Evolutionary conservation across 306 rosid genomes (phyloP).

Genomic region (Lotus japonicus): DNA sequence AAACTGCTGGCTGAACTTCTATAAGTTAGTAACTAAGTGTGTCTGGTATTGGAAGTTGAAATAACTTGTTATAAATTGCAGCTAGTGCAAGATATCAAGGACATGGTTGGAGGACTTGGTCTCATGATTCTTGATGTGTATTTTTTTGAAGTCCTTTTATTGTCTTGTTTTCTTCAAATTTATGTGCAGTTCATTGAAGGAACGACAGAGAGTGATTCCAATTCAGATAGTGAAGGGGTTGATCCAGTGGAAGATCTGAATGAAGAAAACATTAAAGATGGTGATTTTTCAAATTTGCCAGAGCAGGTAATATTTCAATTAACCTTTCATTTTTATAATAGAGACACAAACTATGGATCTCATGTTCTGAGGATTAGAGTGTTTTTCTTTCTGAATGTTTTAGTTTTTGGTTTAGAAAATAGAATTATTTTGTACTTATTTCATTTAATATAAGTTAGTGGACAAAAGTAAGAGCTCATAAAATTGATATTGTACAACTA

Average conservation of each 20-base stretch:
- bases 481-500: too few relatives aligned
- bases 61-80: not conserved
- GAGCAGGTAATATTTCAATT: constrained; percentile 43
- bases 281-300: constrained; percentile 40
- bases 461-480: not conserved
- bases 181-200: constrained; percentile 65
- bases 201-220: constrained; percentile 31
- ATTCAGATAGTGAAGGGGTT: constrained; percentile 49
- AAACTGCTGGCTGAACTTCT: not conserved
- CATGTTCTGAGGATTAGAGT: not conserved
- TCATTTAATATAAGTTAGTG: not conserved
- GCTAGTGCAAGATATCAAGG: not conserved
- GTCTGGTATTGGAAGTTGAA: not conserved
- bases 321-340: not conserved
- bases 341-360: not conserved
- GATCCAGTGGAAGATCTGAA: constrained; percentile 28
- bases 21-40: not conserved
- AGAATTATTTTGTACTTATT: not conserved
- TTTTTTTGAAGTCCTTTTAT: not conserved
- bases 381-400: not conserved
- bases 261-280: constrained; percentile 24
- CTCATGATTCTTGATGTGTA: not conserved
- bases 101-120: not conserved
- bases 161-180: not conserved
- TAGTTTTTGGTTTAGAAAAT: too few relatives aligned